Conservation (phyloP, 2,329 filamentous ascomycete species). For the Coniella lustricola region DNA sequence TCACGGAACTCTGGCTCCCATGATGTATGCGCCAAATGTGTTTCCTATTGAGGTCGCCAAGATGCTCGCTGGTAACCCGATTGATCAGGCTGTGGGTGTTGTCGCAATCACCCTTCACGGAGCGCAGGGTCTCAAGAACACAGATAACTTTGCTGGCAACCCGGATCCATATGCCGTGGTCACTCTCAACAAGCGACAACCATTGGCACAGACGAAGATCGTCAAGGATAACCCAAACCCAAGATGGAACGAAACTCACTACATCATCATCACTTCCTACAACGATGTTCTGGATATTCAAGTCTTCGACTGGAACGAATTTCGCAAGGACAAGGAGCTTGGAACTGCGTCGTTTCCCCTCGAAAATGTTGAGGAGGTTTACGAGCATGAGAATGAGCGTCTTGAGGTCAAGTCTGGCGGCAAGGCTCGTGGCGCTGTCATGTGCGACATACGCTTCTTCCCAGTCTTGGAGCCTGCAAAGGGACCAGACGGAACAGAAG, state of each 20-base stretch:
- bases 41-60: slow-evolving; percentile 98
- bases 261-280: slow-evolving; percentile 87
- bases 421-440: slow-evolving; percentile 71
- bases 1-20: slow-evolving; percentile 84
- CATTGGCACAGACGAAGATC: slow-evolving; percentile 83
- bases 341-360: slow-evolving; percentile 79
- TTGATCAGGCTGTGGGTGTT: slow-evolving; percentile 94
- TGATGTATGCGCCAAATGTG: slow-evolving; percentile 98
- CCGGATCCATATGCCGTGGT: slow-evolving; percentile 85
- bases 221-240: slow-evolving; percentile 79
- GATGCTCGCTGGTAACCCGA: slow-evolving; percentile 88
- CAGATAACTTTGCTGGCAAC: slow-evolving; percentile 86
- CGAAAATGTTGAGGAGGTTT: slow-evolving; percentile 70
- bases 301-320: slow-evolving; percentile 89
- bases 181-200: slow-evolving; percentile 74
- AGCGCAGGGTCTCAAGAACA: slow-evolving; percentile 87
- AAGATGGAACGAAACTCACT: slow-evolving; percentile 94
- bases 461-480: slow-evolving; percentile 72
- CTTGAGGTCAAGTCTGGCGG: slow-evolving; percentile 81
- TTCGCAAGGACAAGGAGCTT: slow-evolving; percentile 92
- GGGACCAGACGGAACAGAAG: slow-evolving; percentile 67
- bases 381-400: slow-evolving; percentile 75
- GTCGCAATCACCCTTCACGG: slow-evolving; percentile 86
- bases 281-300: slow-evolving; percentile 80
- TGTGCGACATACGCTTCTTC: slow-evolving; percentile 88